phyloP scores from a whole-genome alignment of 306 rosid species.

The Begonia fuchsioides region DNA sequence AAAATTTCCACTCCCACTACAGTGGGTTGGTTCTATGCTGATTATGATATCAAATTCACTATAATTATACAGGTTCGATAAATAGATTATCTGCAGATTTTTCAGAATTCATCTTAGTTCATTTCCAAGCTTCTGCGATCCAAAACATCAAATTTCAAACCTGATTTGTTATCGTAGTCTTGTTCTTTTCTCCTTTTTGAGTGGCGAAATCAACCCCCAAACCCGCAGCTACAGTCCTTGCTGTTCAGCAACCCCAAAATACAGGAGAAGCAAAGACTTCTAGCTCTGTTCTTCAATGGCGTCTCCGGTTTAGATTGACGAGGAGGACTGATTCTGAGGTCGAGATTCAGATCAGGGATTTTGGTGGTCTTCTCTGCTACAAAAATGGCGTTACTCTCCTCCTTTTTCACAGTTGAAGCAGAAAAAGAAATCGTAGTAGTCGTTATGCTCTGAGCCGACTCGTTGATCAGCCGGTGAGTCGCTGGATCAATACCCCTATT shows the following conservation, averaged over 20 bases:
- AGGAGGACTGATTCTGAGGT: conserved; percentile 80
- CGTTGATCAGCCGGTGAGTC: conserved; percentile 61
- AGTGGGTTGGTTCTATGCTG: no score
- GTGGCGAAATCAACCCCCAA: no score
- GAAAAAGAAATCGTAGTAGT: conserved; percentile 38
- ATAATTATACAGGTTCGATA: not conserved
- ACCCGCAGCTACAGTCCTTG: conserved; percentile 25
- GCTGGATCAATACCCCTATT: conserved; percentile 91
- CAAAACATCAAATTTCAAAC: conserved; percentile 40
- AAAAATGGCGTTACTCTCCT: conserved; percentile 7
- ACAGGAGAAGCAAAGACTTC: conserved; percentile 12
- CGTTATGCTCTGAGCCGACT: conserved; percentile 20
- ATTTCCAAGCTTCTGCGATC: conserved; percentile 50
- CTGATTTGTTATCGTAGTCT: conserved; percentile 45
- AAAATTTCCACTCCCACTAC: no score
- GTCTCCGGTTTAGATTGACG: conserved; percentile 4
- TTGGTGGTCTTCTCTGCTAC: conserved; percentile 8
- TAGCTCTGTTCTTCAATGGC: conserved; percentile 13
- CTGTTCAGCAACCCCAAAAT: conserved; percentile 19
- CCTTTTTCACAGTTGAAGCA: conserved; percentile 32
- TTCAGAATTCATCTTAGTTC: conserved; percentile 16
- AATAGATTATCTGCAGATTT: not conserved
- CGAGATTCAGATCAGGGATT: conserved; percentile 79
- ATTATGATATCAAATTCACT: not conserved
- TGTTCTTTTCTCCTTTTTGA: not conserved